Base-by-base conservation (phyloP, 23 red algal species). In the Pyropia haitanensis region DNA sequence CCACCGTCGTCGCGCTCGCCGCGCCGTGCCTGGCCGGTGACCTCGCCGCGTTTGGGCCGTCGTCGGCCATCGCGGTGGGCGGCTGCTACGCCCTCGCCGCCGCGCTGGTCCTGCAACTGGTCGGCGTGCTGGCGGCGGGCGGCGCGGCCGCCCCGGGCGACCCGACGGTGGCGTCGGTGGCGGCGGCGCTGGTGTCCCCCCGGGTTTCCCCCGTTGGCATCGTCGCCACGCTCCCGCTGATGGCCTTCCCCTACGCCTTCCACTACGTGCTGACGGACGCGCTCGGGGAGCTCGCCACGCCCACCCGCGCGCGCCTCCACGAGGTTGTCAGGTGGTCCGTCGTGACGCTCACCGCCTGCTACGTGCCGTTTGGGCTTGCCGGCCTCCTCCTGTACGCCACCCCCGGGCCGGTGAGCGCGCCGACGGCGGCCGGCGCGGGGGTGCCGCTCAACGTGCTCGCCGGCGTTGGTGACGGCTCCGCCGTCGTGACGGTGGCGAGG, bases 261-360 rank as follows among this genome's bases (percentile, higher is more conserved):
- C 86, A 90, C 32, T 90, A 90, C 49, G 76, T 90, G 5, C 68
- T 90, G n/a, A 90, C 86, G 16, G 86, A 90, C 51, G 75, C 86
- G 7, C 55, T 90, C 7, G 58, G 51, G 22, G 86, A 90, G 63
- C 57, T 90, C n/a, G 17, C 27, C 28, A 82, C 79, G 16, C 68
- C 86, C 20, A 79, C 86, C 21, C 52, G 46, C 16, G 55, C 63
- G 52, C 76, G 86, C 21, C 74, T 90, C 66, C 33, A 69, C 26
- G 32, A 56, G 13, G 74, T 83, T 50, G 77, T 76, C 53, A 19
- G 46, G 1, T 29, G 58, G 14, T 80, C 86, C 20, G 69, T 81
- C 44, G 65, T 54, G 33, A 75, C 77, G 8, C 73, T 74, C 26
- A 53, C 70, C 28, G 64, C 63, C n/a, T 90, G 86, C 62, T 90